Evolutionary conservation across 2,329 filamentous ascomycete genomes (phyloP).

Genomic region (Aschersonia sp.): DNA sequence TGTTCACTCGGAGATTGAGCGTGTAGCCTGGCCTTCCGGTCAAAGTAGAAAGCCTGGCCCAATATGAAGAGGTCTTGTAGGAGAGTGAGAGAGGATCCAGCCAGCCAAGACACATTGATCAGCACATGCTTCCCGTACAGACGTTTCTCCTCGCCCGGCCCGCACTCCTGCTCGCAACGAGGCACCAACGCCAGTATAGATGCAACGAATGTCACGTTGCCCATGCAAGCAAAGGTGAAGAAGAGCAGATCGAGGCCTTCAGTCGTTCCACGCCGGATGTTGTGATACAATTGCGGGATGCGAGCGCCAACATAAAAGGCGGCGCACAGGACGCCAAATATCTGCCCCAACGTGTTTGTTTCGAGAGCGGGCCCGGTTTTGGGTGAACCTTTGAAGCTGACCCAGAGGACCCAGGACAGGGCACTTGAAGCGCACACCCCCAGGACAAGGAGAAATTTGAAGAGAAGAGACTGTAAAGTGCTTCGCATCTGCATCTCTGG

Average conservation of each 20-base stretch:
- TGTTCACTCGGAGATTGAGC: slow-evolving; percentile 4
- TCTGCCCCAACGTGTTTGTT: slow-evolving; percentile 68
- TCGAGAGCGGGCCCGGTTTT: slow-evolving; percentile 30
- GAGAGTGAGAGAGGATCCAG: slow-evolving; percentile 78
- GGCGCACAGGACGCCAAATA: slow-evolving; percentile 90
- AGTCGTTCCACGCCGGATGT: slow-evolving; percentile 82
- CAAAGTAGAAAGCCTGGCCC: slow-evolving; percentile 80
- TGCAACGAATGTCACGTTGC: slow-evolving; percentile 85
- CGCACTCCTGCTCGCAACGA: slow-evolving; percentile 46
- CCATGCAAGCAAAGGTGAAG: slow-evolving; percentile 91
- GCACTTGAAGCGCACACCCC: slow-evolving; percentile 77
- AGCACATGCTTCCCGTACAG: slow-evolving; percentile 74
- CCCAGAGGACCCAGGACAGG: slow-evolving; percentile 66
- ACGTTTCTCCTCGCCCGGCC: slow-evolving; percentile 44
- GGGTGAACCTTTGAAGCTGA: slow-evolving; percentile 21
- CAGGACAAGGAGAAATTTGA: slow-evolving; percentile 62
- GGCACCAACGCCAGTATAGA: slow-evolving; percentile 86
- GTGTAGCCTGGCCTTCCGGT: slow-evolving; percentile 11
- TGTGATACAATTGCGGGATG: slow-evolving; percentile 79
- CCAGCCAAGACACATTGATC: slow-evolving; percentile 81
- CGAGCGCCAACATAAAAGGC: slow-evolving; percentile 78
- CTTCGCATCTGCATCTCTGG: slow-evolving; percentile 33
- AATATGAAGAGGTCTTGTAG: slow-evolving; percentile 78
- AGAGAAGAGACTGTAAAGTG: slow-evolving; percentile 42
- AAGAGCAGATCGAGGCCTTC: slow-evolving; percentile 90